Percentiles rank a stretch among this genome's conserved stretches.
Evolutionary conservation across 1,139 yeast species (phyloP).

Genomic region (Sugiyamaella neomexicana): DNA sequence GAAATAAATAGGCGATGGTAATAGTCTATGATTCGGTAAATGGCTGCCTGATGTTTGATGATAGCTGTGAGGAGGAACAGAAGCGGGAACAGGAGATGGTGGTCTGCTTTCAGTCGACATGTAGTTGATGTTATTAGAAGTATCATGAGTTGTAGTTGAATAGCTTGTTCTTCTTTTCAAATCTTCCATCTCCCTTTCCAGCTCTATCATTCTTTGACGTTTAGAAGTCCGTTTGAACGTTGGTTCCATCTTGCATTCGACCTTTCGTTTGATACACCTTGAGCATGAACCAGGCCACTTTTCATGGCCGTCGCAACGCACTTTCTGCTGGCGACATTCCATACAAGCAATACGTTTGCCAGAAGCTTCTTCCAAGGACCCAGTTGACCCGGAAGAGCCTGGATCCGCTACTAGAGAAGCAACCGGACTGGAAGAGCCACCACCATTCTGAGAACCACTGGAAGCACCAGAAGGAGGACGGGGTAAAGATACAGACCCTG

Average conservation of each 20-base stretch:
- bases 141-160: conserved; percentile 49
- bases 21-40: conserved; percentile 17
- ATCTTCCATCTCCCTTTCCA: conserved; percentile 75
- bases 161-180: conserved; percentile 36
- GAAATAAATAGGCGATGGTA: conserved; percentile 17
- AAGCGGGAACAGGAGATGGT: not conserved
- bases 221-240: conserved; percentile 88
- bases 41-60: conserved; percentile 3
- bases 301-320: conserved; percentile 84
- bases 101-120: not conserved
- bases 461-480: not conserved
- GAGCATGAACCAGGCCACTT: conserved; percentile 79
- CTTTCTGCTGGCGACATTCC: conserved; percentile 92
- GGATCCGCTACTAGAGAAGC: conserved; percentile 12
- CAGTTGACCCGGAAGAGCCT: conserved; percentile 18
- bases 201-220: conserved; percentile 70
- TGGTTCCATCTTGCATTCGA: conserved; percentile 69
- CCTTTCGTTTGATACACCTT: conserved; percentile 68
- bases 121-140: conserved; percentile 42
- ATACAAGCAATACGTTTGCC: conserved; percentile 81
- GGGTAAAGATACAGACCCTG: not conserved
- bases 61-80: conserved; percentile 3
- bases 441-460: not conserved
- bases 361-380: conserved; percentile 18
- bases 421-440: conserved; percentile 5